Conservation (phyloP, 2,329 filamentous ascomycete species). For the Dothiorella sarmentorum region DNA sequence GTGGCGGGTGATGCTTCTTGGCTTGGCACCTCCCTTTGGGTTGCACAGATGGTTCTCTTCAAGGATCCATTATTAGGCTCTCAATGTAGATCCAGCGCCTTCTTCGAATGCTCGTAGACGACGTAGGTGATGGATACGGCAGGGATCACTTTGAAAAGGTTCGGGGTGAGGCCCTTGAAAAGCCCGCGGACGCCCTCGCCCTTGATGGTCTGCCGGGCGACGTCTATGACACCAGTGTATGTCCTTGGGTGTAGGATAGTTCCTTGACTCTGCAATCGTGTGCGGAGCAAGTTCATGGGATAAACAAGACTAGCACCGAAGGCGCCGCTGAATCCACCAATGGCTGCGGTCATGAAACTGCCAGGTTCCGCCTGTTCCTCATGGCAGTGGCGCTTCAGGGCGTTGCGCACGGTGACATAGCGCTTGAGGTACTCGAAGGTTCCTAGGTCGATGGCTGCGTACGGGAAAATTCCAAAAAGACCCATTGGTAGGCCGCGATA, state of each 20-base stretch:
- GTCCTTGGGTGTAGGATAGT: constrained; percentile 86
- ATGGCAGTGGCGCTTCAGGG: constrained; percentile 66
- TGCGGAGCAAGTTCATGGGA: constrained; percentile 88
- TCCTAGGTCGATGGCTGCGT: constrained; percentile 92
- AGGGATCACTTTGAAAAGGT: constrained; percentile 91
- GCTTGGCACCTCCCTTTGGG: background rate
- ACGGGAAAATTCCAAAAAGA: constrained; percentile 93
- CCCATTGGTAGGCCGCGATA: constrained; percentile 95
- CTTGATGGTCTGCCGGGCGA: constrained; percentile 75
- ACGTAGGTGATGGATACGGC: constrained; percentile 74
- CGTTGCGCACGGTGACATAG: constrained; percentile 66
- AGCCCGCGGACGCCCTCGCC: constrained; percentile 81
- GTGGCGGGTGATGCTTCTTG: background rate
- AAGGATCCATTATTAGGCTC: constrained; percentile 15
- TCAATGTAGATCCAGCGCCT: constrained; percentile 33
- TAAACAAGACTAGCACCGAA: constrained; percentile 94
- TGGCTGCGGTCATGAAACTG: constrained; percentile 79
- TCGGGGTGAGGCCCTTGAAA: constrained; percentile 93
- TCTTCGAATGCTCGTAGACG: constrained; percentile 42
- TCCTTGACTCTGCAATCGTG: constrained; percentile 88
- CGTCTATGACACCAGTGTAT: constrained; percentile 88
- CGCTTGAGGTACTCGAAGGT: constrained; percentile 92
- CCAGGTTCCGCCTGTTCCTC: constrained; percentile 74
- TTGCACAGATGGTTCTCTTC: background rate
- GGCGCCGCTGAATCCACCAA: constrained; percentile 87